These are phyloP conservation scores for Neurospora sp. DNA, from an alignment of 495 filamentous ascomycete genomes.

Conservation along the genomic window DNA sequence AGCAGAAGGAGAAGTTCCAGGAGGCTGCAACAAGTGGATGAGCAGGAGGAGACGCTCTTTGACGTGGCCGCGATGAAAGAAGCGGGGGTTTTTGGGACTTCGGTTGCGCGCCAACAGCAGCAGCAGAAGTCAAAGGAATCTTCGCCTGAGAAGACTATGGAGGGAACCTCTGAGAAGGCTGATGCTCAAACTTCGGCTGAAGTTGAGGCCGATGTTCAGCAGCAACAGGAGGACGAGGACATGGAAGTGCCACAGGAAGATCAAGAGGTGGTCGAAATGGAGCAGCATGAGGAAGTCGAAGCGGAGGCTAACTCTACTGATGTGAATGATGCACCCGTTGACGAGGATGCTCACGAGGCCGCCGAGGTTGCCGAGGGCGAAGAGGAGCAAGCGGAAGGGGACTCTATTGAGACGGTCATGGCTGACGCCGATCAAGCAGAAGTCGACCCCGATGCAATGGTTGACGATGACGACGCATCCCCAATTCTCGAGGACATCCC, in stretches of 20 bases:
- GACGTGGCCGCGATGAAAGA: background rate
- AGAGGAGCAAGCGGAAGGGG: constrained; percentile 20
- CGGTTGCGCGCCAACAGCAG: background rate
- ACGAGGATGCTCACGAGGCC: constrained; percentile 35
- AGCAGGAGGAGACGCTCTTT: background rate
- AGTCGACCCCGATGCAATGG: background rate
- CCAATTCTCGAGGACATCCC: constrained; percentile 27
- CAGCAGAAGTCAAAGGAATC: background rate
- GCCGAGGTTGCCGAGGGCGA: constrained; percentile 19
- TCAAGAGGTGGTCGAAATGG: background rate
- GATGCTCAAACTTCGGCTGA: background rate
- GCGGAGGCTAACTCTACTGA: background rate
- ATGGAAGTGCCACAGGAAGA: background rate
- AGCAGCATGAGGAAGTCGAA: background rate
- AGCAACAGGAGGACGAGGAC: background rate
- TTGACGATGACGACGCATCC: constrained; percentile 12
- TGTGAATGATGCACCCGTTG: constrained; percentile 5
- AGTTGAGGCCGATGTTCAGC: background rate
- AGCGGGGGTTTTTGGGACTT: background rate
- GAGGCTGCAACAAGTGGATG: background rate
- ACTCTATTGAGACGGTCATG: background rate
- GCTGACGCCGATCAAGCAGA: background rate
- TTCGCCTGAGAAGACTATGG: background rate
- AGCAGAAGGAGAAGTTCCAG: background rate
- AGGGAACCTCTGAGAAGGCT: background rate